Percentiles rank a stretch among this genome's conserved stretches.
Evolutionary conservation across 2,329 filamentous ascomycete genomes (phyloP).

Genomic region (Trichoderma brevicompactum): DNA sequence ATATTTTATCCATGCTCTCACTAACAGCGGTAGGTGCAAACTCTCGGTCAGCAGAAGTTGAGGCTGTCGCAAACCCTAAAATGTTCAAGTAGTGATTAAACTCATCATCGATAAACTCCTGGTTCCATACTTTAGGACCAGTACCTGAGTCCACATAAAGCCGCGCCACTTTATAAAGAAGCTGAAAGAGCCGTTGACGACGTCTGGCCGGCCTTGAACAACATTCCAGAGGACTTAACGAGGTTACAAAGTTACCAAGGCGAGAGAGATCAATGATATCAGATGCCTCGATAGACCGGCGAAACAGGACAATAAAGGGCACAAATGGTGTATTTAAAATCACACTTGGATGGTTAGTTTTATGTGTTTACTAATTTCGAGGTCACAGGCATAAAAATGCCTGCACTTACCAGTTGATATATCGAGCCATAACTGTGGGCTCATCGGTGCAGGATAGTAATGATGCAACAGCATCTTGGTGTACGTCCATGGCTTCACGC

Average conservation of each 20-base stretch:
- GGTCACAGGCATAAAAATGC: too few relatives aligned
- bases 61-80: neutral
- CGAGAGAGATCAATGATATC: neutral
- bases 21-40: too few relatives aligned
- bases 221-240: neutral
- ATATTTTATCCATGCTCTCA: neutral
- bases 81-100: neutral
- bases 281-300: neutral
- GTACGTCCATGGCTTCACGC: neutral
- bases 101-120: neutral
- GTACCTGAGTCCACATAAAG: neutral
- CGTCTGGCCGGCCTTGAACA: neutral
- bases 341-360: neutral
- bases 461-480: neutral
- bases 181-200: neutral
- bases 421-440: neutral
- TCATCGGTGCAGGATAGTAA: neutral
- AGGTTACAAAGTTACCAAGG: neutral
- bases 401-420: constrained; percentile 1
- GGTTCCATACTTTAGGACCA: neutral
- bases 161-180: neutral
- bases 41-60: neutral
- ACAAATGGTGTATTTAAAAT: neutral
- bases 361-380: neutral
- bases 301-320: constrained; percentile 9